Base-by-base conservation (phyloP, 345 rosid genomes). In the Euphorbia pulcherrima region DNA sequence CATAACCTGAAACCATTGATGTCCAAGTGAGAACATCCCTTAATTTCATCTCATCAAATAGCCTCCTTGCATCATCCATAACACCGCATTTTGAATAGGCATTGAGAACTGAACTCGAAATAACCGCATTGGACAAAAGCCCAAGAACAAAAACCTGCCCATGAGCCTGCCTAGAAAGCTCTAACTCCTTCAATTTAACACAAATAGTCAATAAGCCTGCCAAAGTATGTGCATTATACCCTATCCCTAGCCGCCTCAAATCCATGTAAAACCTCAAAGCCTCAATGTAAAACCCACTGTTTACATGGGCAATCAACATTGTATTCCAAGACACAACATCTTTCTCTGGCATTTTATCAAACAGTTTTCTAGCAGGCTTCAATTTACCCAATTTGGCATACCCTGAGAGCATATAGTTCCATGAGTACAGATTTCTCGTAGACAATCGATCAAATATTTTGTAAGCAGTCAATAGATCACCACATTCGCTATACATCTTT, bases 301-400 rank as follows among this genome's bases (percentile, higher is more conserved):
- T 69, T 0, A 90, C 92, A 53, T 83, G 81, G 37, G 85, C 92
- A 27, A 92, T 66, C 35, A 90, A 83, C 95, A 92, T 88, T 0
- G 90, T 86, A 56, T 92, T 92, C 96, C 92, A 89, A 0, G 94
- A 88, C 21, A 88, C 85, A 4, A 85, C 83, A 73, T 89, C 96
- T 59, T 75, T 83, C 69, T 83, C 83, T 0, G 83, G 83, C 98
- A 92, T 92, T 77, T 60, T 73, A 64, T 90, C 91, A 60, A 88
- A 92, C 79, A 92, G n/a, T 46, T 37, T 68, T 37, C 86, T 81
- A 37, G 96, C 92, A 23, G 78, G 81, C 35, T 65, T 72, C 72
- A 85, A 33, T 85, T 75, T 83, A 57, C 98, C 96, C 40, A 80
- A 72, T 71, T 85, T 86, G 1, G 77, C 85, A 72, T 83, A 92